Evolutionary conservation across 257 asterid species (phyloP).

Genomic region (Rehmannia glutinosa): DNA sequence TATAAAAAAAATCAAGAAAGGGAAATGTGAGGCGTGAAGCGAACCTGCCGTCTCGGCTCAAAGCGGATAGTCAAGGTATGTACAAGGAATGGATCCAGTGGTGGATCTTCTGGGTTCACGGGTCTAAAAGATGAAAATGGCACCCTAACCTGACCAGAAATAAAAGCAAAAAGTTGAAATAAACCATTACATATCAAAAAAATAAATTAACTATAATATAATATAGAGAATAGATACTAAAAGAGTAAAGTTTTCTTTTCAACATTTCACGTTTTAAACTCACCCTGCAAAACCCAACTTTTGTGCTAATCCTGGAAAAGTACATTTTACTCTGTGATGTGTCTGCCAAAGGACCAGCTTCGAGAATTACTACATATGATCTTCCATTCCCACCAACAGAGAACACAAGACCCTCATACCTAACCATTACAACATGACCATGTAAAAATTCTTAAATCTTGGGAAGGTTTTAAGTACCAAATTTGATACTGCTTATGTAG

Average conservation of each 20-base stretch:
- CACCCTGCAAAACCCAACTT: constrained; percentile 96
- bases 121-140: constrained; percentile 93
- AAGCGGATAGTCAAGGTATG: constrained; percentile 90
- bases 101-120: constrained; percentile 87
- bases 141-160: constrained; percentile 69
- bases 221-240: neutral
- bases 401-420: constrained; percentile 91
- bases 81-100: constrained; percentile 91
- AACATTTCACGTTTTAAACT: constrained; percentile 26
- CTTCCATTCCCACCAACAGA: constrained; percentile 98
- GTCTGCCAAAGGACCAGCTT: constrained; percentile 84
- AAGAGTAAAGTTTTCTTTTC: too few relatives aligned
- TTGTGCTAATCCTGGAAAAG: constrained; percentile 87
- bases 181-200: neutral
- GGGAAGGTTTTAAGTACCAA: neutral
- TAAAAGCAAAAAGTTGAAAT: neutral
- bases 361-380: constrained; percentile 81
- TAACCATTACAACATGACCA: constrained; percentile 19
- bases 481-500: neutral
- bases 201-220: neutral
- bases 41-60: constrained; percentile 95
- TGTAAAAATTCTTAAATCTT: constrained; percentile 7
- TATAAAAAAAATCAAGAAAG: neutral
- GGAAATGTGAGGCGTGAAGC: neutral
- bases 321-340: constrained; percentile 71